Evolutionary conservation across 2,329 filamentous ascomycete species (phyloP), one percentile per base, ranked within the genome.

Genomic region (Bipolaris gigantea): DNA sequence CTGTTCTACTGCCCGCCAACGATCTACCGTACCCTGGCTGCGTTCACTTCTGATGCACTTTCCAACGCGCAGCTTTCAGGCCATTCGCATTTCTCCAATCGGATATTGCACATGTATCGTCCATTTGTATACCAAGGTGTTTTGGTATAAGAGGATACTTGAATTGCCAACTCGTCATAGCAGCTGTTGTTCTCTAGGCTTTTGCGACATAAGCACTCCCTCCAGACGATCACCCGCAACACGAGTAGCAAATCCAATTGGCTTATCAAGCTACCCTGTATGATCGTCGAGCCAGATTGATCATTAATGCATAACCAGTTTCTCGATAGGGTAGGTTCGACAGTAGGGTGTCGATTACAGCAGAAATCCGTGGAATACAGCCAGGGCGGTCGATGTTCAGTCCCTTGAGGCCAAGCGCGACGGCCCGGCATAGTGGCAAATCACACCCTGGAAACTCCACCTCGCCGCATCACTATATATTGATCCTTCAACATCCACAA

Each of bases 331-430:
- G 56, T 19, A 59, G 46, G 53, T 57, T 53, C 23, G 15, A 40
- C 11, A 25, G 41, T 5, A n/a, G 49, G 40, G 39, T 45, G 51
- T 57, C 36, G 59, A 59, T 55, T 39, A 30, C 32, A 49, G 59
- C 46, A 42, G 43, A 57, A 44, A 48, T 53, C 43, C 30, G 44
- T 48, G 53, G 53, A 50, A 50, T 40, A 38, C 36, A 43, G 21
- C 36, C 23, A 52, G 19, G 36, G 41, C 33, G 33, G 43, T 52
- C 36, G 48, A 33, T 49, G 47, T 51, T 55, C 53, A 42, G 53
- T 52, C 39, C 43, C 41, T 39, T 21, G 11, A 43, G 30, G 53
- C 53, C 48, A 52, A 50, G 53, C 41, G 39, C 35, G 16, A 21
- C 48, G 38, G 32, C 33, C 32, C 44, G 44, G 40, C 13, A 41